These are phyloP conservation scores for Boletus vermiculosoides DNA, from an alignment of 768 basidiomycete species.

Conservation along the genomic window DNA sequence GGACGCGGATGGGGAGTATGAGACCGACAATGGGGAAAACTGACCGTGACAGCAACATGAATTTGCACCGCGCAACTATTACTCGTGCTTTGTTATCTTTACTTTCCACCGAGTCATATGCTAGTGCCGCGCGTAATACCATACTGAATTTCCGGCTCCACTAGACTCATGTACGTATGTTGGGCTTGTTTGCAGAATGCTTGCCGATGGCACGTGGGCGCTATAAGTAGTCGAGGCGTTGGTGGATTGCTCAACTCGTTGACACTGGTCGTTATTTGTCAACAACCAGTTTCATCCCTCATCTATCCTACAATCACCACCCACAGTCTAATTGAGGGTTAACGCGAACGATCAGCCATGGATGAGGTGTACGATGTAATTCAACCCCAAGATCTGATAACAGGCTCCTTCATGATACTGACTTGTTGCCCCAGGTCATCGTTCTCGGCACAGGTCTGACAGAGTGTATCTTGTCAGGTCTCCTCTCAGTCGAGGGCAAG, in stretches of 20 bases:
- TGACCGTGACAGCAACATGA: neutral
- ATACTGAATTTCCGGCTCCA: neutral
- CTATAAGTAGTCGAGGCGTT: slow-evolving; percentile 28
- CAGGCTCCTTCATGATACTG: slow-evolving; percentile 10
- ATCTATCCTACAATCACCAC: slow-evolving; percentile 10
- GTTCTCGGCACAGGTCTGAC: slow-evolving; percentile 96
- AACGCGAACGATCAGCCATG: slow-evolving; percentile 60
- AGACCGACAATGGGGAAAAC: slow-evolving; percentile 18
- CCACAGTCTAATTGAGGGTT: slow-evolving; percentile 12
- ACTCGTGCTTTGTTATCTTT: slow-evolving; percentile 2
- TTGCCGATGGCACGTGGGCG: slow-evolving; percentile 26
- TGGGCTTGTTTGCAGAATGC: slow-evolving; percentile 12
- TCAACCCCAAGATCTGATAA: slow-evolving; percentile 19
- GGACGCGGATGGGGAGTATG: slow-evolving; percentile 24
- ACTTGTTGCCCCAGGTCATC: slow-evolving; percentile 56
- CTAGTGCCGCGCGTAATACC: slow-evolving; percentile 11
- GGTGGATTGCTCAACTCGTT: neutral
- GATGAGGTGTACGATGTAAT: slow-evolving; percentile 98
- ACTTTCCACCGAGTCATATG: slow-evolving; percentile 1
- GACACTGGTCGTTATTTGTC: slow-evolving; percentile 13
- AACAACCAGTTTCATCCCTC: slow-evolving; percentile 12
- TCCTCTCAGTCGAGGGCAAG: slow-evolving; percentile 99
- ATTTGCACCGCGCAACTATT: neutral
- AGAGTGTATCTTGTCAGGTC: slow-evolving; percentile 96
- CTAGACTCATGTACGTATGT: neutral